These are phyloP conservation scores for Naematelia aurantialba DNA, from an alignment of 768 basidiomycete species.

Conservation along the genomic window DNA sequence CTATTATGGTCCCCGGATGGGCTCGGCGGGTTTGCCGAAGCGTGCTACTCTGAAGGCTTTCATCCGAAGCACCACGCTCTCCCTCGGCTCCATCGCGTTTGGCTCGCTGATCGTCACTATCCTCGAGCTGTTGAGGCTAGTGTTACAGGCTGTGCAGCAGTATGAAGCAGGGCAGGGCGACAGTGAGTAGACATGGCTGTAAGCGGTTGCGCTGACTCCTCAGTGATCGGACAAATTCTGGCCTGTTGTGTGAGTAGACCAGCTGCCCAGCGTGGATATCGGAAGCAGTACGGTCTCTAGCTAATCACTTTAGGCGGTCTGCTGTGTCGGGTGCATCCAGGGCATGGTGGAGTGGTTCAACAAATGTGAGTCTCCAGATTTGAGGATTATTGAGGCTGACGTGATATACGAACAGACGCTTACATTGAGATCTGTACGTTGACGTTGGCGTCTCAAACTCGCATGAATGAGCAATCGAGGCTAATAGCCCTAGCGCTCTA, in stretches of 20 bases:
- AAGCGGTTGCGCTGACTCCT: neutral
- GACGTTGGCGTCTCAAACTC: neutral
- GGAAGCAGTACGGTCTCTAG: neutral
- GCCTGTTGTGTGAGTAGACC: slow-evolving; percentile 58
- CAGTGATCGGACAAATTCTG: slow-evolving; percentile 68
- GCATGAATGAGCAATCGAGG: neutral
- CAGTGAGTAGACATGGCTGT: slow-evolving; percentile 17
- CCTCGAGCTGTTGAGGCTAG: slow-evolving; percentile 63
- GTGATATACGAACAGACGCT: slow-evolving; percentile 27
- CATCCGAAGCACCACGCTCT: slow-evolving; percentile 69
- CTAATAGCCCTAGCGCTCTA: slow-evolving; percentile 59
- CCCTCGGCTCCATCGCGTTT: slow-evolving; percentile 79
- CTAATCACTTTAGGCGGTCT: slow-evolving; percentile 55
- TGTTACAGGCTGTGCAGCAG: slow-evolving; percentile 54
- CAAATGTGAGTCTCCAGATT: slow-evolving; percentile 57
- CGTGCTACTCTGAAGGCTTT: slow-evolving; percentile 69
- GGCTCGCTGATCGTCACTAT: slow-evolving; percentile 78
- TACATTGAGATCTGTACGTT: slow-evolving; percentile 63
- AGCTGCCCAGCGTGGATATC: neutral
- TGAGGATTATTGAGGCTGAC: slow-evolving; percentile 12
- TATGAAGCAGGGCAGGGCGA: slow-evolving; percentile 47
- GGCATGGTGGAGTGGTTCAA: slow-evolving; percentile 74
- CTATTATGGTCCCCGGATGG: slow-evolving; percentile 71
- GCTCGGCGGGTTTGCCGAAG: slow-evolving; percentile 64
- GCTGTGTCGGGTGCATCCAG: slow-evolving; percentile 70